Evolutionary conservation across 176 grass and related monocot genomes (phyloP).

Genomic region (Musa acuminata): DNA sequence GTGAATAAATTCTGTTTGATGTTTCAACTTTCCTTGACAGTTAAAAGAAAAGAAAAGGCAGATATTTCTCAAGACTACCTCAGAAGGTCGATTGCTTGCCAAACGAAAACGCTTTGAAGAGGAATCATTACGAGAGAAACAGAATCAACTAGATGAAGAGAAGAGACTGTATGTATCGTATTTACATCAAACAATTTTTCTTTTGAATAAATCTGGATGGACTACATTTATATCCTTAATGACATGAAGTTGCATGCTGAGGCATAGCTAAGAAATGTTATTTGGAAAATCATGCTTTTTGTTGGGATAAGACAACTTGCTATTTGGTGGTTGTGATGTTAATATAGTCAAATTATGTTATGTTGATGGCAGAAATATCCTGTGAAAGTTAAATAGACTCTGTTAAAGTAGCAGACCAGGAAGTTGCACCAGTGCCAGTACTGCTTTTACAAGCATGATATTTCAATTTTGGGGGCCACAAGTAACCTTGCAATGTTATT

Average conservation of each 20-base stretch:
- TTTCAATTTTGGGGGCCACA: no score
- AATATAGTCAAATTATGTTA: no score
- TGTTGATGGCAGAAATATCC: no score
- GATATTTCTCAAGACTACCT: conserved; percentile 81
- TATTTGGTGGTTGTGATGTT: no score
- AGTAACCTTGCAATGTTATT: background rate
- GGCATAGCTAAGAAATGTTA: background rate
- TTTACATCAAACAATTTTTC: background rate
- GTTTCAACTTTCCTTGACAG: conserved; percentile 26
- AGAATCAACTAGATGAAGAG: conserved; percentile 73
- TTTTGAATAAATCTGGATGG: background rate
- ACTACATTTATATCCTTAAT: background rate
- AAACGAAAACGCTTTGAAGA: conserved; percentile 81
- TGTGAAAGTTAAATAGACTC: no score
- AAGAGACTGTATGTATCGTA: conserved; percentile 56
- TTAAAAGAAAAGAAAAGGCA: conserved; percentile 96
- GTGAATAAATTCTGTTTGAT: conserved; percentile 7
- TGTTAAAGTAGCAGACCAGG: no score
- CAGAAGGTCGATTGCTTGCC: conserved; percentile 67
- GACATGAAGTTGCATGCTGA: background rate
- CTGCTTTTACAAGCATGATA: no score
- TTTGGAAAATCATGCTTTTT: background rate
- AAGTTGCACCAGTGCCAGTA: no score
- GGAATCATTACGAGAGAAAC: conserved; percentile 66
- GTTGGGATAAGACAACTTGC: no score